phyloP scores from a whole-genome alignment of 1,139 yeast species.

The Lodderomyces parapsilosis region DNA sequence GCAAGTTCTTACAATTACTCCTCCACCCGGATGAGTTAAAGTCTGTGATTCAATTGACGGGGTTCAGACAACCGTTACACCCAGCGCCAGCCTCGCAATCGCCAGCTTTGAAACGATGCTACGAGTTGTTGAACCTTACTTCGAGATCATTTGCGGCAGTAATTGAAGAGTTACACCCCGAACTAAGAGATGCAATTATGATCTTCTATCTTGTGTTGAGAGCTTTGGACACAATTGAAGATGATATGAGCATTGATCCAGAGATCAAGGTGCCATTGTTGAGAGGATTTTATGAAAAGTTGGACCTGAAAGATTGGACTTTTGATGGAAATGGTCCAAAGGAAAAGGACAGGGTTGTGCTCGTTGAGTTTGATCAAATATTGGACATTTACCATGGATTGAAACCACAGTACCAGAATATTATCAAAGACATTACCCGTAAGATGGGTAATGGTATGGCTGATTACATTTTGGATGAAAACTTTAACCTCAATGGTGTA shows the following conservation, averaged over 20 bases:
- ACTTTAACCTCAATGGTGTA: conserved; percentile 78
- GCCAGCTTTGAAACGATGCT: conserved; percentile 54
- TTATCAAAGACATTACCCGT: conserved; percentile 71
- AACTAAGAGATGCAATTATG: conserved; percentile 77
- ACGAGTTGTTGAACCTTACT: conserved; percentile 62
- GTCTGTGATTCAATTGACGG: conserved; percentile 62
- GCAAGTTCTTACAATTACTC: conserved; percentile 60
- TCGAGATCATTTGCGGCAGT: conserved; percentile 94
- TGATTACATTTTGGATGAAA: conserved; percentile 77
- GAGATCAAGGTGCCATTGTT: conserved; percentile 72
- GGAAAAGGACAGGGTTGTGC: conserved; percentile 79
- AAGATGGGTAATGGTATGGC: conserved; percentile 99
- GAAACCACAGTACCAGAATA: conserved; percentile 74
- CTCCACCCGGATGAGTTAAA: conserved; percentile 72
- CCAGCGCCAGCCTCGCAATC: conserved; percentile 20
- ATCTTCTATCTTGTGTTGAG: conserved; percentile 81
- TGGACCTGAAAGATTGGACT: conserved; percentile 72
- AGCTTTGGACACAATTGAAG: conserved; percentile 95
- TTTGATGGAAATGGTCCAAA: conserved; percentile 71
- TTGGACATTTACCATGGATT: conserved; percentile 70
- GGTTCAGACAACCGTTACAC: conserved; percentile 54
- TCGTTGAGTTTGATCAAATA: conserved; percentile 71
- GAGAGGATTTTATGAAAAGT: conserved; percentile 62
- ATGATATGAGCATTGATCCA: conserved; percentile 85
- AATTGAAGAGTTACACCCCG: conserved; percentile 88